phyloP scores from a whole-genome alignment of 2,329 filamentous ascomycete genomes.

The Arachnomyces sp. region DNA sequence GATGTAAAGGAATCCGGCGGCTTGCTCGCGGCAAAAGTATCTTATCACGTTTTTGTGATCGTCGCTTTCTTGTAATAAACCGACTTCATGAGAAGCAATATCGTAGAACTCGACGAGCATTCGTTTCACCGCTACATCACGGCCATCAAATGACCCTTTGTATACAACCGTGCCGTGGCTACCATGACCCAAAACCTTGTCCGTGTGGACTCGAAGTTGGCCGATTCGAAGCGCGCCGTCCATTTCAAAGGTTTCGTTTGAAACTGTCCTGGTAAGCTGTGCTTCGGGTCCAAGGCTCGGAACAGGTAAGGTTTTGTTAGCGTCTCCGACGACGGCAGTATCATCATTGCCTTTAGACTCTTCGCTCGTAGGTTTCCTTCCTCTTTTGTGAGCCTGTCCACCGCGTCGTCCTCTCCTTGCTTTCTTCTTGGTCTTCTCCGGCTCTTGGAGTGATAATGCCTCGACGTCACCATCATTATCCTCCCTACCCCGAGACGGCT shows the following conservation, averaged over 20 bases:
- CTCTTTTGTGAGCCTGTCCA: conserved; percentile 56
- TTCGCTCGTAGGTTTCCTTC: conserved; percentile 47
- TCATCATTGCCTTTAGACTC: conserved; percentile 50
- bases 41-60: conserved; percentile 95
- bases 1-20: conserved; percentile 89
- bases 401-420: conserved; percentile 64
- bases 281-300: conserved; percentile 55
- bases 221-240: conserved; percentile 58
- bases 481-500: conserved; percentile 27
- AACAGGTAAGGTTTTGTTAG: conserved; percentile 35
- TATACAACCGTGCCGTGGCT: conserved; percentile 98
- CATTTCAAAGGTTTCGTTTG: conserved; percentile 48
- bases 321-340: conserved; percentile 51
- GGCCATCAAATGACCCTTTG: conserved; percentile 85
- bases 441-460: conserved; percentile 20
- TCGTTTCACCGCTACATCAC: conserved; percentile 89
- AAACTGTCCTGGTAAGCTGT: conserved; percentile 46
- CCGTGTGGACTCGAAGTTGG: conserved; percentile 53
- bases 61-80: conserved; percentile 82
- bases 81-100: conserved; percentile 89
- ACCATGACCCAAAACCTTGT: conserved; percentile 60
- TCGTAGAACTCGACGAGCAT: conserved; percentile 96
- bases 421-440: conserved; percentile 57
- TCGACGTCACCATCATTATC: conserved; percentile 24
- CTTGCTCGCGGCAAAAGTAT: conserved; percentile 87